Conservation (phyloP, 1,139 yeast species). For the Yamadazyma trypodendri region DNA sequence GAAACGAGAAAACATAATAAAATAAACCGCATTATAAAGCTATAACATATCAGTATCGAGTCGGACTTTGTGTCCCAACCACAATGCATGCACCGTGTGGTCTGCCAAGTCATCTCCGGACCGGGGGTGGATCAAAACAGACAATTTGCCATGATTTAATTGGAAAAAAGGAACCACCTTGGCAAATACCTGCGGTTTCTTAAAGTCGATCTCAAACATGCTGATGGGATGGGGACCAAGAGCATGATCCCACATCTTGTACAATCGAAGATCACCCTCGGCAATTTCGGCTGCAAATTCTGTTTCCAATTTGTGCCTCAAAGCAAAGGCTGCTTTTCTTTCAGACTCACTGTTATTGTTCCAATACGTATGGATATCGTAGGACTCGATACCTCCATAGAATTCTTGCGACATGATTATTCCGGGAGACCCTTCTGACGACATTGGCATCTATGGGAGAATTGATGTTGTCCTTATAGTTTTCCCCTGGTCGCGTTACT, state of each 20-base stretch:
- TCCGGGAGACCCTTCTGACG: too few relatives aligned
- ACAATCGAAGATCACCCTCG: slow-evolving; percentile 41
- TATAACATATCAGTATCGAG: slow-evolving; percentile 11
- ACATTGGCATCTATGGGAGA: too few relatives aligned
- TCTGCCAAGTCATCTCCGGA: slow-evolving; percentile 44
- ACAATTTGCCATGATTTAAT: slow-evolving; percentile 48
- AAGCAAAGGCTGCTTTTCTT: slow-evolving; percentile 31
- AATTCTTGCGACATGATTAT: slow-evolving; percentile 13
- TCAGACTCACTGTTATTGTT: slow-evolving; percentile 36
- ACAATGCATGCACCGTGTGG: slow-evolving; percentile 52
- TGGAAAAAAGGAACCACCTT: slow-evolving; percentile 41
- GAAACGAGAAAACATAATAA: neutral
- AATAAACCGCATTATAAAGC: neutral
- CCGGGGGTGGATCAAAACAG: slow-evolving; percentile 56
- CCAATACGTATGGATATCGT: slow-evolving; percentile 59
- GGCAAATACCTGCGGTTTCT: slow-evolving; percentile 28
- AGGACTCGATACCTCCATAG: slow-evolving; percentile 32
- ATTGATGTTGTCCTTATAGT: too few relatives aligned
- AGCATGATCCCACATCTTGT: slow-evolving; percentile 48
- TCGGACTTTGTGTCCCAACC: slow-evolving; percentile 47
- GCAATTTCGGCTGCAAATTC: slow-evolving; percentile 49
- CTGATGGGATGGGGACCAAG: slow-evolving; percentile 58
- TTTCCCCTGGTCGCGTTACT: neutral
- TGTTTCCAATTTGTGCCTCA: slow-evolving; percentile 38
- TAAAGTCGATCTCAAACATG: slow-evolving; percentile 45